phyloP scores from a whole-genome alignment of 1,284 basidiomycete genomes.

The Pyrrhoderma noxium region DNA sequence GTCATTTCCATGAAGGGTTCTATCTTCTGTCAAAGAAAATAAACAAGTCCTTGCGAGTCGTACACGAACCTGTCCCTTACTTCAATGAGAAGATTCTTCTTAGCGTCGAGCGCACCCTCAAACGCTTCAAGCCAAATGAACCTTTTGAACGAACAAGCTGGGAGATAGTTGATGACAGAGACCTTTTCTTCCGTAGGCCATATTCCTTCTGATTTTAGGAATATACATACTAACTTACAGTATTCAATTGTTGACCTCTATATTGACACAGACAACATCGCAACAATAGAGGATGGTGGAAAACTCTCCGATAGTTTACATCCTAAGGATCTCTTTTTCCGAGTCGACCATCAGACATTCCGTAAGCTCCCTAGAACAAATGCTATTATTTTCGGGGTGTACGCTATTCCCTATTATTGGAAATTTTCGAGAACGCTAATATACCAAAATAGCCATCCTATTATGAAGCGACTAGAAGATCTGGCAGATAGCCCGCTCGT shows the following conservation, averaged over 20 bases:
- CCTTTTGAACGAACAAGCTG: constrained; percentile 37
- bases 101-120: constrained; percentile 35
- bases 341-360: constrained; percentile 35
- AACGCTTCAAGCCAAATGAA: constrained; percentile 31
- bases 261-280: constrained; percentile 27
- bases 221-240: not conserved
- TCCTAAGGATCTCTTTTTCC: constrained; percentile 29
- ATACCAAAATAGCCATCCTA: constrained; percentile 27
- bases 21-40: constrained; percentile 34
- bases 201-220: no score
- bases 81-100: constrained; percentile 36
- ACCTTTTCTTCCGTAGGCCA: constrained; percentile 30
- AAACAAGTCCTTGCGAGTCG: constrained; percentile 28
- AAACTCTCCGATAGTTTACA: constrained; percentile 25
- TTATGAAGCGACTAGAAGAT: constrained; percentile 30
- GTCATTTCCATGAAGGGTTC: constrained; percentile 24
- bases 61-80: constrained; percentile 32
- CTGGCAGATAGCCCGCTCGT: constrained; percentile 33
- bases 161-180: constrained; percentile 35
- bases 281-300: constrained; percentile 18
- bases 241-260: not conserved
- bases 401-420: constrained; percentile 7
- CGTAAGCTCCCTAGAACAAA: constrained; percentile 34
- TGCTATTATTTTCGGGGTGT: constrained; percentile 36
- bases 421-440: not conserved